These are phyloP conservation scores for Blastobotrys mokoenaii DNA, from an alignment of 805 yeast genomes.

Conservation along the genomic window DNA sequence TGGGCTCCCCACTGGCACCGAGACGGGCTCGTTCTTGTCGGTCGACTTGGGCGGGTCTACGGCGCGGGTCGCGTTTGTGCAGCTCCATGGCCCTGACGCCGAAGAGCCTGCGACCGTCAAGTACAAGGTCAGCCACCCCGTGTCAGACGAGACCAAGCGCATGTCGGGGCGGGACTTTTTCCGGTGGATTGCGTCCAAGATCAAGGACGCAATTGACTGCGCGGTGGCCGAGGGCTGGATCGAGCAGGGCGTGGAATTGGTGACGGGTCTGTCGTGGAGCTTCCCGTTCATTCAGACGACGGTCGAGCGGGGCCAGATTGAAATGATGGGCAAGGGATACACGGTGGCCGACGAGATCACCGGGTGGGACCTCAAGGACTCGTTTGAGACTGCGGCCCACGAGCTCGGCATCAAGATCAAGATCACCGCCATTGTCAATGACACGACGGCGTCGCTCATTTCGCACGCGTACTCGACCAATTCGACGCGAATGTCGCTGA, in stretches of 20 bases:
- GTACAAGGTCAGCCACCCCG: conserved; percentile 13
- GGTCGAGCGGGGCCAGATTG: conserved; percentile 19
- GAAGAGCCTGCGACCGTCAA: conserved; percentile 21
- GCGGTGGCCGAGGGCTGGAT: conserved; percentile 7
- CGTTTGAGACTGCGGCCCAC: conserved; percentile 58
- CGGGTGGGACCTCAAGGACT: conserved; percentile 64
- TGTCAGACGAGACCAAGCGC: conserved; percentile 20
- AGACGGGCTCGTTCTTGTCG: conserved; percentile 66
- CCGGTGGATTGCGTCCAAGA: conserved; percentile 24
- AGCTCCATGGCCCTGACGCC: conserved; percentile 40
- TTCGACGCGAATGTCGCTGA: conserved; percentile 69
- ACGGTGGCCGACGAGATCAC: conserved; percentile 59
- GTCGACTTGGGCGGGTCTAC: conserved; percentile 92
- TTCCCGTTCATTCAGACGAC: conserved; percentile 25
- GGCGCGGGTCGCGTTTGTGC: conserved; percentile 79
- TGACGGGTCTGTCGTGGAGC: conserved; percentile 29
- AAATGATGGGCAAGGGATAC: conserved; percentile 59
- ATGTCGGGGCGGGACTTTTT: conserved; percentile 25
- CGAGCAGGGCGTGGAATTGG: conserved; percentile 5
- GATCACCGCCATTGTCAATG: conserved; percentile 79
- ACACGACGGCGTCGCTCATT: conserved; percentile 79
- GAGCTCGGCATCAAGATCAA: conserved; percentile 40
- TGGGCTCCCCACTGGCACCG: conserved; percentile 68
- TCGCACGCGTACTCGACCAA: conserved; percentile 53
- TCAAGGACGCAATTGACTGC: conserved; percentile 14